Evolutionary conservation across 1,139 yeast species (phyloP).

Genomic region (Pichia sp.): DNA sequence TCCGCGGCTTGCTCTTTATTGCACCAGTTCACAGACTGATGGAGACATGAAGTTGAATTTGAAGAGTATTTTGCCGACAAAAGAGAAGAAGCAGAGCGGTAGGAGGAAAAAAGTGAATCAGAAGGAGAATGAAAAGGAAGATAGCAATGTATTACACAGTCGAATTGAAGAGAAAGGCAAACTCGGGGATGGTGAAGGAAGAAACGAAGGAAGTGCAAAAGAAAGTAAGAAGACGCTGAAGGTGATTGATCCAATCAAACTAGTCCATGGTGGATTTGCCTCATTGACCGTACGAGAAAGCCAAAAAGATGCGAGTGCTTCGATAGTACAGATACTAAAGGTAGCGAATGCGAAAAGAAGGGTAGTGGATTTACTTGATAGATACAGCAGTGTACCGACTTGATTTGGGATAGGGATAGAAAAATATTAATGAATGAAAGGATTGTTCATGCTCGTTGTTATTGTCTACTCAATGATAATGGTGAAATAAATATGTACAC

Average conservation of each 20-base stretch:
- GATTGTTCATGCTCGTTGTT: too few species aligned
- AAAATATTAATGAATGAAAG: too few species aligned
- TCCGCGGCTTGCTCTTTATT: slow-evolving; percentile 9
- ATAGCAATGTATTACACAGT: neutral
- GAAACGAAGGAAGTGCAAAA: neutral
- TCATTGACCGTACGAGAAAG: slow-evolving; percentile 21
- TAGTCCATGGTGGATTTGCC: slow-evolving; percentile 29
- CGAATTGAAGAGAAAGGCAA: neutral
- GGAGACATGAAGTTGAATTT: slow-evolving; percentile 1
- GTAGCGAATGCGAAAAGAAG: slow-evolving; percentile 15
- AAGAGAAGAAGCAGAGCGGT: neutral
- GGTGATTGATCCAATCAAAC: slow-evolving; percentile 24
- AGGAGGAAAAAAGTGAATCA: too few species aligned
- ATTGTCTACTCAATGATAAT: too few species aligned
- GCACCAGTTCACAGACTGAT: neutral
- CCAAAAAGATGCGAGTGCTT: slow-evolving; percentile 17
- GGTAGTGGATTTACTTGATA: slow-evolving; percentile 8
- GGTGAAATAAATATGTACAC: too few species aligned
- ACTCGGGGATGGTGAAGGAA: neutral
- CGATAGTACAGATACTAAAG: slow-evolving; percentile 14
- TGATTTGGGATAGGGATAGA: too few species aligned
- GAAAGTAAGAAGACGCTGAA: slow-evolving; percentile 2
- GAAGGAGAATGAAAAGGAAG: neutral
- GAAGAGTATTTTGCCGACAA: neutral
- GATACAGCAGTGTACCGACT: neutral